These are phyloP conservation scores for Blastocystis sp. DNA, from an alignment of 352 stramenopile genomes.

Conservation along the genomic window DNA sequence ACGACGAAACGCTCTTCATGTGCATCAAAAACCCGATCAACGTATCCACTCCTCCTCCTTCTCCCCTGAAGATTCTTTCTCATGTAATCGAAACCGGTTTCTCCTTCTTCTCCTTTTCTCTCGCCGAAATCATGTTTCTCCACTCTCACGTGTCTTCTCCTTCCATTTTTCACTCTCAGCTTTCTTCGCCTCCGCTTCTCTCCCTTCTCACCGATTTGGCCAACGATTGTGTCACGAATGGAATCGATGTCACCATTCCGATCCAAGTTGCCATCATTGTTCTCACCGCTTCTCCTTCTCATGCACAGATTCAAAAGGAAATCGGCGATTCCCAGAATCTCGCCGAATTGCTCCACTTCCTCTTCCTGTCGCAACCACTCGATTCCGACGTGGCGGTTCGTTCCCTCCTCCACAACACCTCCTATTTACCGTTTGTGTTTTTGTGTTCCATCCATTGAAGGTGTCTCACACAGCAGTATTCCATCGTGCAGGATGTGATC, in stretches of 20 bases:
- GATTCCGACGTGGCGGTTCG: not conserved
- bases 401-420: not conserved
- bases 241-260: conserved; percentile 12
- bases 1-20: conserved; percentile 13
- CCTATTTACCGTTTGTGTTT: not conserved
- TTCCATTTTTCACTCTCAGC: not conserved
- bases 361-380: not conserved
- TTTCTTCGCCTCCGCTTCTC: not conserved
- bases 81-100: conserved; percentile 21
- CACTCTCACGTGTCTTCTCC: not conserved
- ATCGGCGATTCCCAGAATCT: not conserved
- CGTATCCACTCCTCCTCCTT: not conserved
- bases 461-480: not conserved
- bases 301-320: conserved; percentile 7
- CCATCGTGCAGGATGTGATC: not conserved
- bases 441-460: not conserved
- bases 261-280: not conserved
- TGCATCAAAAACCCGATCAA: not conserved
- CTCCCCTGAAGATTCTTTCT: conserved; percentile 1
- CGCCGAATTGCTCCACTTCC: not conserved
- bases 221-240: conserved; percentile 11
- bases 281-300: not conserved
- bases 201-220: conserved; percentile 3
- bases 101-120: not conserved
- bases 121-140: conserved; percentile 27